These are phyloP conservation scores for Aspergillus flavus DNA, from an alignment of 2,329 filamentous ascomycete species.

Conservation along the genomic window DNA sequence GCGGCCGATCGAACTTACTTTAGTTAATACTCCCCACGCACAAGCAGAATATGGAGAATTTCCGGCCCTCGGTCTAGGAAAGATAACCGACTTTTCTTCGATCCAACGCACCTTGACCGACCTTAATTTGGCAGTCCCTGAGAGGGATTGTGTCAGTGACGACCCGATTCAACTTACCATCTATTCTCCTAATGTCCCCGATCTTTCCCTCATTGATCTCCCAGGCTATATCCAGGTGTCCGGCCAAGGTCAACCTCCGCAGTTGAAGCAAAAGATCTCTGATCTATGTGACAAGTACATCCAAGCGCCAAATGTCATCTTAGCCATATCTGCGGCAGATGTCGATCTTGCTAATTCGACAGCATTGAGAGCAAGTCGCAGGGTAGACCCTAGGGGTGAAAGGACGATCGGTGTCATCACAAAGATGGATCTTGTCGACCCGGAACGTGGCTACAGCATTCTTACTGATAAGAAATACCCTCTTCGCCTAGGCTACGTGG, in stretches of 20 bases:
- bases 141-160: slow-evolving; percentile 88
- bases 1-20: slow-evolving; percentile 89
- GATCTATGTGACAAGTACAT: slow-evolving; percentile 99
- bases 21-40: slow-evolving; percentile 90
- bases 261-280: slow-evolving; percentile 93
- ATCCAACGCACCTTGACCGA: slow-evolving; percentile 95
- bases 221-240: slow-evolving; percentile 97
- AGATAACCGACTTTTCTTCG: slow-evolving; percentile 78
- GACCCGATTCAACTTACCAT: slow-evolving; percentile 96
- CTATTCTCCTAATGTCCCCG: slow-evolving; percentile 92
- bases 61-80: slow-evolving; percentile 83
- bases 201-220: slow-evolving; percentile 92
- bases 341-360: slow-evolving; percentile 97
- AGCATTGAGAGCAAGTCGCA: slow-evolving; percentile 81
- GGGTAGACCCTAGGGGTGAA: slow-evolving; percentile 92
- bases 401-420: slow-evolving; percentile 98
- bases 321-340: slow-evolving; percentile 96
- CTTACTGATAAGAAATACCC: slow-evolving; percentile 91
- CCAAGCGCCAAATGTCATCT: slow-evolving; percentile 89
- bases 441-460: slow-evolving; percentile 74
- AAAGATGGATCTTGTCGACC: slow-evolving; percentile 97
- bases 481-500: slow-evolving; percentile 91
- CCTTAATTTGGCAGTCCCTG: slow-evolving; percentile 88
- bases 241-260: slow-evolving; percentile 83
- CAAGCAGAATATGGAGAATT: slow-evolving; percentile 94